Conservation (phyloP, 2,329 filamentous ascomycete genomes). For the Apiospora hydei region DNA sequence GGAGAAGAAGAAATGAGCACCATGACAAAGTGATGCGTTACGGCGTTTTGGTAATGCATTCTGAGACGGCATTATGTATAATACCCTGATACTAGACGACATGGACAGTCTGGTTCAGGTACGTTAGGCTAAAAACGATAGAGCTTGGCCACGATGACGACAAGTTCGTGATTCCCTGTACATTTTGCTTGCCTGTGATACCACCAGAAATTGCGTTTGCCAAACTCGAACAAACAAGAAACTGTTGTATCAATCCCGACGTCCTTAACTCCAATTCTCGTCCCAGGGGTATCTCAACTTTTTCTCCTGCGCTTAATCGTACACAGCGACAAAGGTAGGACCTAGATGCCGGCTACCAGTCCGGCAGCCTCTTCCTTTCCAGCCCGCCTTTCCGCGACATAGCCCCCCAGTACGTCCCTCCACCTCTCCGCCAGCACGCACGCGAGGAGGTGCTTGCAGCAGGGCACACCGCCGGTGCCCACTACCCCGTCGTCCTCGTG, state of each 20-base stretch:
- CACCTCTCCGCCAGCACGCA: slow-evolving; percentile 78
- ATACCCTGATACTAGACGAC: slow-evolving; percentile 26
- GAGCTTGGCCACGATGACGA: slow-evolving; percentile 24
- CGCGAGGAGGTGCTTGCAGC: slow-evolving; percentile 89
- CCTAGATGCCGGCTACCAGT: slow-evolving; percentile 58
- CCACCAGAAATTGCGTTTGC: too few relatives aligned
- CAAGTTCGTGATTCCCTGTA: background rate
- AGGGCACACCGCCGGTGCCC: slow-evolving; percentile 55
- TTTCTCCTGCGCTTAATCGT: background rate
- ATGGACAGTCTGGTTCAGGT: slow-evolving; percentile 23
- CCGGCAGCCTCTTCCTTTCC: slow-evolving; percentile 75
- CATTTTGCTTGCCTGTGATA: background rate
- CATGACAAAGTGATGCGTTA: slow-evolving; percentile 24
- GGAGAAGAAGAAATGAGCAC: slow-evolving; percentile 55
- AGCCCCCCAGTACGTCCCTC: slow-evolving; percentile 59
- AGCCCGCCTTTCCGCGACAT: slow-evolving; percentile 62
- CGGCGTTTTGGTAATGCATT: slow-evolving; percentile 23
- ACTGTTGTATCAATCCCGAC: background rate
- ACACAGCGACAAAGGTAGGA: too few relatives aligned
- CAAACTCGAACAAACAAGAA: background rate
- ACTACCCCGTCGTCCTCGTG: slow-evolving; percentile 26
- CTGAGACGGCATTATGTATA: slow-evolving; percentile 28
- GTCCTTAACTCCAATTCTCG: background rate
- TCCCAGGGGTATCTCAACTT: slow-evolving; percentile 12
- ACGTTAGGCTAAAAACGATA: slow-evolving; percentile 27